phyloP scores from a whole-genome alignment of 305 asterid genomes.

The Fraxinus ornus region DNA sequence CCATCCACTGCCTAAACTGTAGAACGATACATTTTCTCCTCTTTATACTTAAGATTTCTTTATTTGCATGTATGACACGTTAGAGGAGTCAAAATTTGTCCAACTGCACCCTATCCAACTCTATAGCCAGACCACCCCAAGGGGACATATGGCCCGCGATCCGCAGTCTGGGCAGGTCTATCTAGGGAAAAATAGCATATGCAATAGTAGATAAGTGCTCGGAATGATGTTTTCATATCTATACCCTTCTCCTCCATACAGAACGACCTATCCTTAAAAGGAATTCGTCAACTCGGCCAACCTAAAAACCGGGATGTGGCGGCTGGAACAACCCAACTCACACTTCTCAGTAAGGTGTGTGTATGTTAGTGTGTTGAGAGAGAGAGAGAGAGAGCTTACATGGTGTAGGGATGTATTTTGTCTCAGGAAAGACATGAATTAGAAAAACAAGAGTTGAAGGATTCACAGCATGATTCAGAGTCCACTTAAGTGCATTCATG shows the following conservation, averaged over 20 bases:
- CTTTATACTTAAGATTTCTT: not conserved
- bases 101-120: not conserved
- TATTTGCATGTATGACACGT: not conserved
- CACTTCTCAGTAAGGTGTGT: not conserved
- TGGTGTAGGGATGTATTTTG: constrained; percentile 64
- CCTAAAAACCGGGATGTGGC: not conserved
- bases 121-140: not conserved
- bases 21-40: not conserved
- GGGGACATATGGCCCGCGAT: not conserved
- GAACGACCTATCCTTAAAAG: not conserved
- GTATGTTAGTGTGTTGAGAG: not conserved
- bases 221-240: not conserved
- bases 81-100: not conserved
- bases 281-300: not conserved
- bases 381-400: constrained; percentile 34
- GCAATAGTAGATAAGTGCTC: not conserved
- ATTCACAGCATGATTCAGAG: constrained; percentile 31
- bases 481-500: constrained; percentile 74
- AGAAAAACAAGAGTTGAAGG: constrained; percentile 48
- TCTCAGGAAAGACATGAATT: constrained; percentile 62
- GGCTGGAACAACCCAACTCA: not conserved
- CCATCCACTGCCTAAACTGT: not conserved
- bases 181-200: not conserved
- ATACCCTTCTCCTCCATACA: not conserved
- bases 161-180: not conserved